Evolutionary conservation across 352 stramenopile species (phyloP).

Genomic region (Elongisporangium anandrum): DNA sequence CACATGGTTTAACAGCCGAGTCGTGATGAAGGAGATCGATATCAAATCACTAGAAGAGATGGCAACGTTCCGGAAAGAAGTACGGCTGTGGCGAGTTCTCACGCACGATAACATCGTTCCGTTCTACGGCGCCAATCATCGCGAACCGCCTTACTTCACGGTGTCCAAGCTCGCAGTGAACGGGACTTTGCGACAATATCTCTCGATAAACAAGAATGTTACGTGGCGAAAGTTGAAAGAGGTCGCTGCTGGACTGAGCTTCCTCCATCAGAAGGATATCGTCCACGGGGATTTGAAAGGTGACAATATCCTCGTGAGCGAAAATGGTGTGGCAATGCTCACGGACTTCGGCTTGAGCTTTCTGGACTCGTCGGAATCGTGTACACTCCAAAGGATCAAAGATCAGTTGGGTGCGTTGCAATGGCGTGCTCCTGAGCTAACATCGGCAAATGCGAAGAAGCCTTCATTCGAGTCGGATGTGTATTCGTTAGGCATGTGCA

Average conservation of each 20-base stretch:
- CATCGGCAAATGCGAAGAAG: background rate
- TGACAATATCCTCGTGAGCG: too few species aligned
- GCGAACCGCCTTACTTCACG: constrained; percentile 4
- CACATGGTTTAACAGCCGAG: background rate
- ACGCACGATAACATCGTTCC: constrained; percentile 3
- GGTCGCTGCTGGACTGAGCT: constrained; percentile 1
- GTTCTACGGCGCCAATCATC: constrained; percentile 4
- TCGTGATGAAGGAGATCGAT: constrained; percentile 4
- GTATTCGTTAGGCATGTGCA: constrained; percentile 1
- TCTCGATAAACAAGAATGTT: background rate
- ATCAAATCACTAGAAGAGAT: background rate
- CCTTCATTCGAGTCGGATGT: constrained; percentile 3
- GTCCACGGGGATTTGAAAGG: constrained; percentile 3
- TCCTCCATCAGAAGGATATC: constrained; percentile 3
- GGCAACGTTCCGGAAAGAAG: background rate
- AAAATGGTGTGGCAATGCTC: background rate
- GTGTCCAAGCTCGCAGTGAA: constrained; percentile 5
- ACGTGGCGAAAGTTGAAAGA: constrained; percentile 3
- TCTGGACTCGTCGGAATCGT: too few species aligned
- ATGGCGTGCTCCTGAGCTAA: too few species aligned
- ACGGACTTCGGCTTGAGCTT: too few species aligned
- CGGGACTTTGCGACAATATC: background rate
- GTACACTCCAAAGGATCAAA: too few species aligned
- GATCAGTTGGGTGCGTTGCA: background rate
- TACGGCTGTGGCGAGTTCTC: background rate